These are phyloP conservation scores for Citrus hindsii DNA, from an alignment of 345 rosid genomes.

Conservation along the genomic window DNA sequence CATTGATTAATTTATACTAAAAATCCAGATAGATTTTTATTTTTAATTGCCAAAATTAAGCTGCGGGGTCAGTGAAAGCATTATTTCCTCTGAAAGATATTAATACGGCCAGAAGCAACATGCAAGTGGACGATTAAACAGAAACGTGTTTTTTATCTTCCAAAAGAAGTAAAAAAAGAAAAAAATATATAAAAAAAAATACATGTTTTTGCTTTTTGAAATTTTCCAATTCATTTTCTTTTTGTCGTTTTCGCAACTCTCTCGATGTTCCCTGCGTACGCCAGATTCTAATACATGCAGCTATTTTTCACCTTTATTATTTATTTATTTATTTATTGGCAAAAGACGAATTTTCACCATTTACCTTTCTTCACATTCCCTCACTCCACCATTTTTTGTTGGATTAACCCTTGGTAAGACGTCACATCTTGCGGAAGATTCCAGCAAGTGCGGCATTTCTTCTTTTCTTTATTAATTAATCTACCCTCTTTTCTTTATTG, in stretches of 20 bases:
- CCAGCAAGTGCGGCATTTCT: neutral
- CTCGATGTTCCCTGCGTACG: neutral
- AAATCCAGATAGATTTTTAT: neutral
- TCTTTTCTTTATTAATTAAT: no score
- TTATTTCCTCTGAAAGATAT: no score
- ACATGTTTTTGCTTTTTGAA: no score
- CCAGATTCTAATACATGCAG: slow-evolving; percentile 23
- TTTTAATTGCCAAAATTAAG: no score
- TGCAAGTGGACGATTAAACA: no score
- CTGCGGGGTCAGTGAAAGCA: no score
- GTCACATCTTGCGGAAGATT: neutral
- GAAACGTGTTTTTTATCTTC: no score
- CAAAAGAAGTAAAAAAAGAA: no score
- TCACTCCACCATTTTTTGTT: neutral
- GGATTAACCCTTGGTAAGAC: neutral
- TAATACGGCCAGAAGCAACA: no score
- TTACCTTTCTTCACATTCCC: neutral
- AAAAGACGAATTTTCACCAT: neutral
- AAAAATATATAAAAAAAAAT: no score
- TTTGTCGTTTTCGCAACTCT: neutral
- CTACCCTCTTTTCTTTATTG: no score
- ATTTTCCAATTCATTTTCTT: neutral
- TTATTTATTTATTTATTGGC: no score
- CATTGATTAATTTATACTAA: neutral
- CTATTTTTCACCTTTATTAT: neutral